Evolutionary conservation across 2,329 filamentous ascomycete species (phyloP).

Genomic region (Nigrospora sphaerica): DNA sequence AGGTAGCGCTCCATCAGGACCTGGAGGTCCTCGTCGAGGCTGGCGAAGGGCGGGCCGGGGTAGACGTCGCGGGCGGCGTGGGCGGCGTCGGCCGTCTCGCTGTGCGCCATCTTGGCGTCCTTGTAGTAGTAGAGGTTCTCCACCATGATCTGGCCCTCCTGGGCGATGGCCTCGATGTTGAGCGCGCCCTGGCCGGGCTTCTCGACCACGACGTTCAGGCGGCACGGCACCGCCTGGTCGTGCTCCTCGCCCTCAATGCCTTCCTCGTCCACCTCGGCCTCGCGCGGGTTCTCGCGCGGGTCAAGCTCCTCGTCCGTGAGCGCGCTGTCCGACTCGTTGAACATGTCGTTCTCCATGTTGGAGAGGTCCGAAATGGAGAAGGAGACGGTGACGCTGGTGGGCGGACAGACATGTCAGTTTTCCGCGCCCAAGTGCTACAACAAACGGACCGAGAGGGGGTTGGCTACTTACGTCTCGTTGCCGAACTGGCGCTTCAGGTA

Average conservation of each 20-base stretch:
- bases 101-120: conserved; percentile 69
- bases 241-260: conserved; percentile 42
- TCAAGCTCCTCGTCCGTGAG: conserved; percentile 47
- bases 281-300: conserved; percentile 28
- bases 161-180: conserved; percentile 76
- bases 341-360: conserved; percentile 53
- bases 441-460: neutral
- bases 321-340: conserved; percentile 47
- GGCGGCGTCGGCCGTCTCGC: conserved; percentile 66
- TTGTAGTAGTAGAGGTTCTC: conserved; percentile 88
- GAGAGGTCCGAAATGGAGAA: conserved; percentile 83
- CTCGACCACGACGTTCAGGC: conserved; percentile 81
- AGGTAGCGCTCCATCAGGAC: conserved; percentile 87
- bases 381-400: conserved; percentile 62
- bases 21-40: conserved; percentile 93
- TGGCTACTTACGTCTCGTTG: conserved; percentile 69
- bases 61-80: conserved; percentile 75
- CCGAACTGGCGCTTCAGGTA: conserved; percentile 74
- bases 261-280: conserved; percentile 46
- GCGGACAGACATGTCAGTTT: conserved; percentile 10
- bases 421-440: no score
- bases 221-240: conserved; percentile 62
- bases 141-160: conserved; percentile 80
- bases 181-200: conserved; percentile 81
- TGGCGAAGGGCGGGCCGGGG: conserved; percentile 85